Percentiles rank a stretch among this genome's conserved stretches.
Conservation (phyloP, 1,284 basidiomycete genomes). For the Leccinum pachyderme region DNA sequence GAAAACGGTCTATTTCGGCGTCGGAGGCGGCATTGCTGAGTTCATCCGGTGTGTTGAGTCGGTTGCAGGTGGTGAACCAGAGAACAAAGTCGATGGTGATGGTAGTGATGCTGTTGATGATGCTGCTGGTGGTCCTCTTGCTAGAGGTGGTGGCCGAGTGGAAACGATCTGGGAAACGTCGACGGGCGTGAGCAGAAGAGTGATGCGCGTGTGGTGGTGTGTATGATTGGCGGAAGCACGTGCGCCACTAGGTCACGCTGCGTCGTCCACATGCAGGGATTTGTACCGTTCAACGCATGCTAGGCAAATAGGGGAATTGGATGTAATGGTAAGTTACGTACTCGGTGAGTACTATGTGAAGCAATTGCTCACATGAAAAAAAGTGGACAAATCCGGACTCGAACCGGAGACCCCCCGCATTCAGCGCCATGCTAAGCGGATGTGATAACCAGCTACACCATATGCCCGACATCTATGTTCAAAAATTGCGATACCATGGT, state of each 20-base stretch:
- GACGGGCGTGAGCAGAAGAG: constrained; percentile 63
- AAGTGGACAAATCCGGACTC: constrained; percentile 39
- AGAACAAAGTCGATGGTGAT: neutral
- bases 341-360: too few species aligned
- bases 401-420: constrained; percentile 42
- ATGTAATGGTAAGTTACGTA: too few species aligned
- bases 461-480: constrained; percentile 30
- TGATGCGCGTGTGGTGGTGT: constrained; percentile 60
- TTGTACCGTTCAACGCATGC: too few species aligned
- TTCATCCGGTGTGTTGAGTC: constrained; percentile 61
- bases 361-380: constrained; percentile 3
- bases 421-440: constrained; percentile 40
- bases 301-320: too few species aligned
- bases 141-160: constrained; percentile 21
- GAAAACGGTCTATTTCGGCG: constrained; percentile 96
- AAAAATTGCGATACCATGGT: too few species aligned
- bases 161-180: constrained; percentile 56
- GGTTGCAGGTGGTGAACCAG: constrained; percentile 14
- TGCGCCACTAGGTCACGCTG: neutral
- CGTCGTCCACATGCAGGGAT: neutral
- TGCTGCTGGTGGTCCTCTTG: too few species aligned
- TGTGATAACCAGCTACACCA: constrained; percentile 53
- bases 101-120: neutral
- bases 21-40: constrained; percentile 84
- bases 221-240: neutral